A percentile compares a stretch with the other conserved stretches of the same genome.
phyloP scores from a whole-genome alignment of 805 yeast species.

The Ogataea methanolica region DNA sequence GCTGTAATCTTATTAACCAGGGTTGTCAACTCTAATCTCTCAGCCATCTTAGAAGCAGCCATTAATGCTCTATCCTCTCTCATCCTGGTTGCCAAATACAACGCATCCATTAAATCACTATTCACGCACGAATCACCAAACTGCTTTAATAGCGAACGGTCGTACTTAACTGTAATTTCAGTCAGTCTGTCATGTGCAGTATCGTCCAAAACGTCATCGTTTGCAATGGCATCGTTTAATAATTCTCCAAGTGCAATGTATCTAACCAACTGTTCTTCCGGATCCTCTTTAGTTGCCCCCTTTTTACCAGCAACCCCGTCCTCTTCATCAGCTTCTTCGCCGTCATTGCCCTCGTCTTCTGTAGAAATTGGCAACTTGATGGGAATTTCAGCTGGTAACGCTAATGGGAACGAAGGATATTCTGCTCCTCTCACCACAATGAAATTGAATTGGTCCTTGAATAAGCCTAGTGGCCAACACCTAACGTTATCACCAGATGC shows the following conservation, averaged over 20 bases:
- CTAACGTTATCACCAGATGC: conserved; percentile 56
- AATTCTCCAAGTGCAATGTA: conserved; percentile 58
- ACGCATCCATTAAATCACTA: conserved; percentile 59
- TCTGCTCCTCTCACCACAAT: conserved; percentile 65
- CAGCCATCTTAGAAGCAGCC: conserved; percentile 84
- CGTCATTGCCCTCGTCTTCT: conserved; percentile 25
- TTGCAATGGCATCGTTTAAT: conserved; percentile 50
- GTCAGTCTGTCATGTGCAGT: conserved; percentile 43
- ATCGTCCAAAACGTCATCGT: conserved; percentile 32
- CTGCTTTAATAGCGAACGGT: conserved; percentile 71
- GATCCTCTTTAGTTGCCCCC: conserved; percentile 28
- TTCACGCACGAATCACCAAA: conserved; percentile 72
- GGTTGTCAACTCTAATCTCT: conserved; percentile 53
- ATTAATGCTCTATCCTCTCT: conserved; percentile 72
- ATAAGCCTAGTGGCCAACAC: conserved; percentile 86
- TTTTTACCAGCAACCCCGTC: conserved; percentile 25
- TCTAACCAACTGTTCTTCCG: conserved; percentile 64
- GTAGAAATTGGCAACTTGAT: conserved; percentile 57
- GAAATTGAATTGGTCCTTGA: conserved; percentile 66
- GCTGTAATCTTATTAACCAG: conserved; percentile 53
- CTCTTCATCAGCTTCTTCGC: conserved; percentile 47
- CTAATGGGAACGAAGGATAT: conserved; percentile 81
- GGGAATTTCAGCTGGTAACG: conserved; percentile 76
- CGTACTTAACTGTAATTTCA: conserved; percentile 55
- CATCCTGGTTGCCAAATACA: conserved; percentile 62